These are phyloP conservation scores for Naumovozyma baii DNA, from an alignment of 805 yeast genomes.

Conservation along the genomic window DNA sequence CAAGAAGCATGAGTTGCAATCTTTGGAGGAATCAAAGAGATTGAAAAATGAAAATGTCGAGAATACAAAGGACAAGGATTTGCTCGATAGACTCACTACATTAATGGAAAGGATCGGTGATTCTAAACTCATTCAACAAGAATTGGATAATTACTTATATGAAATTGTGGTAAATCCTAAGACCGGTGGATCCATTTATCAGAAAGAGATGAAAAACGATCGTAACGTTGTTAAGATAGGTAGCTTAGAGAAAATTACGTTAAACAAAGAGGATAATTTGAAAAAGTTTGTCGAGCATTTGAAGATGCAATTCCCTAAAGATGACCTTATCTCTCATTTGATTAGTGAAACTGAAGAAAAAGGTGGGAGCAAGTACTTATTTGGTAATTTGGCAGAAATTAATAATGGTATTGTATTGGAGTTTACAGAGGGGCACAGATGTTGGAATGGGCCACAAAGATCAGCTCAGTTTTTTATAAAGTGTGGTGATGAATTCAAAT, in stretches of 20 bases:
- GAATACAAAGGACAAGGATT: neutral
- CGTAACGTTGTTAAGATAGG: slow-evolving; percentile 23
- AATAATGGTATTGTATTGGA: slow-evolving; percentile 29
- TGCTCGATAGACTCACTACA: slow-evolving; percentile 4
- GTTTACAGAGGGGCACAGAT: slow-evolving; percentile 59
- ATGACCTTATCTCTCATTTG: slow-evolving; percentile 19
- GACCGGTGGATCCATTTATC: slow-evolving; percentile 13
- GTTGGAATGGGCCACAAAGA: slow-evolving; percentile 93
- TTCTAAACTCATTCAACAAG: slow-evolving; percentile 1
- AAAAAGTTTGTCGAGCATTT: slow-evolving; percentile 16
- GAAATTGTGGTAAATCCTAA: slow-evolving; percentile 15
- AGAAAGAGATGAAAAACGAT: slow-evolving; percentile 16
- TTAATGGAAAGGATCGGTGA: slow-evolving; percentile 8
- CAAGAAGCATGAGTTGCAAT: slow-evolving; percentile 3
- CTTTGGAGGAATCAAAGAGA: neutral
- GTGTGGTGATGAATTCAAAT: slow-evolving; percentile 50
- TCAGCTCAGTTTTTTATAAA: slow-evolving; percentile 51
- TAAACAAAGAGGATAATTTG: slow-evolving; percentile 12
- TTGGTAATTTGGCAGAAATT: slow-evolving; percentile 26
- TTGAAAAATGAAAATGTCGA: slow-evolving; percentile 1
- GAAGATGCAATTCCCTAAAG: slow-evolving; percentile 16
- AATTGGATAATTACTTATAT: slow-evolving; percentile 19
- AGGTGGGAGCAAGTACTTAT: slow-evolving; percentile 13
- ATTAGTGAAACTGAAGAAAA: slow-evolving; percentile 13
- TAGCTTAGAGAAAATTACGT: slow-evolving; percentile 6